phyloP scores from a whole-genome alignment of 495 filamentous ascomycete genomes.

The Friedmanniomyces simplex region DNA sequence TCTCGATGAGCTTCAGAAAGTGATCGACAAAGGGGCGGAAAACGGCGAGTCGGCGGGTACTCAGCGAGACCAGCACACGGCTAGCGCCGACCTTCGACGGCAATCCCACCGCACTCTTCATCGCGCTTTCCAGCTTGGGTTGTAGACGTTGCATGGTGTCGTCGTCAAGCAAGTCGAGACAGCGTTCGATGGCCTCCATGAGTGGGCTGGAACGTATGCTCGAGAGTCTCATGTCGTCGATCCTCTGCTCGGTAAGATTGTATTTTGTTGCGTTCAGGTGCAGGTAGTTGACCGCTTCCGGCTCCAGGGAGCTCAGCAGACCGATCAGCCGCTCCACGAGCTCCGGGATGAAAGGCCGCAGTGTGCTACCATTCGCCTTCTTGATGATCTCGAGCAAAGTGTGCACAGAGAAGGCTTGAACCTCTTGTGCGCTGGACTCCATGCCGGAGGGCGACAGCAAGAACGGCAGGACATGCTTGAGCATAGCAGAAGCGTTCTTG shows the following conservation, averaged over 20 bases:
- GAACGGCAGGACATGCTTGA: conserved; percentile 78
- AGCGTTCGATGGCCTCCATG: conserved; percentile 85
- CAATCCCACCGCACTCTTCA: conserved; percentile 78
- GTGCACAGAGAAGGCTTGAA: conserved; percentile 52
- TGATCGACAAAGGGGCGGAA: conserved; percentile 67
- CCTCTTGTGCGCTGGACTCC: conserved; percentile 76
- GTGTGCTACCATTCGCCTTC: conserved; percentile 55
- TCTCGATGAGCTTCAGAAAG: conserved; percentile 66
- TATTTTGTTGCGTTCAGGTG: conserved; percentile 85
- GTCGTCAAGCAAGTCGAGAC: conserved; percentile 75
- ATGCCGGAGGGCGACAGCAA: conserved; percentile 79
- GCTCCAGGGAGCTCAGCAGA: conserved; percentile 76
- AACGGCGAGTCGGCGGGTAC: conserved; percentile 60
- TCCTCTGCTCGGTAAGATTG: conserved; percentile 66
- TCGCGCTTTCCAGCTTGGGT: conserved; percentile 57
- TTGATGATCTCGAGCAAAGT: conserved; percentile 84
- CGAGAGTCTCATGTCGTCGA: conserved; percentile 74
- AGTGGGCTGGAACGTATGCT: conserved; percentile 77
- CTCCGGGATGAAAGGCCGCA: conserved; percentile 69
- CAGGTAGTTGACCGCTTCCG: conserved; percentile 77
- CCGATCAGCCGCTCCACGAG: conserved; percentile 72
- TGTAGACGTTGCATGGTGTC: conserved; percentile 62
- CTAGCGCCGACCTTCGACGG: conserved; percentile 87
- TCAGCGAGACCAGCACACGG: conserved; percentile 76
- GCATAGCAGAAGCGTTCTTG: conserved; percentile 60